A percentile compares a stretch with the other conserved stretches of the same genome.
phyloP scores from a whole-genome alignment of 2,329 filamentous ascomycete species.

The Fusarium concolor region DNA sequence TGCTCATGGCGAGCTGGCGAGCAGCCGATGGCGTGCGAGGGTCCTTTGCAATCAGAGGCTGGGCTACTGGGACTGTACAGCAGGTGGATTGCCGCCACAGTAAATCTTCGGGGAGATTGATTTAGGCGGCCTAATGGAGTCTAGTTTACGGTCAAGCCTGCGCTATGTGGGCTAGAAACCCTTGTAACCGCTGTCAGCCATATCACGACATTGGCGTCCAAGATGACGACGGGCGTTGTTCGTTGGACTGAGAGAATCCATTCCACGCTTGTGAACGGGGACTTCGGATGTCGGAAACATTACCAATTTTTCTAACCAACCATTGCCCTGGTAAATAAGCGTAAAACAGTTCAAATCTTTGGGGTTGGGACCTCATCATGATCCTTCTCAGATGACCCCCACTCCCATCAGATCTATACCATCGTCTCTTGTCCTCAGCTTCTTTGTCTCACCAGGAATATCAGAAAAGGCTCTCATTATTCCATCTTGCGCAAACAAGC shows the following conservation, averaged over 20 bases:
- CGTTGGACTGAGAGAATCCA: slow-evolving; percentile 1
- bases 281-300: slow-evolving; percentile 32
- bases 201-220: slow-evolving; percentile 43
- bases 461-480: slow-evolving; percentile 34
- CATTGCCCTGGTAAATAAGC: slow-evolving; percentile 16
- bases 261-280: slow-evolving; percentile 30
- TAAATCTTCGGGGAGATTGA: slow-evolving; percentile 32
- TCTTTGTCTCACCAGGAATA: slow-evolving; percentile 4
- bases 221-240: slow-evolving; percentile 38
- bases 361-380: neutral
- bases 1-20: slow-evolving; percentile 47
- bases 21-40: slow-evolving; percentile 48
- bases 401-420: slow-evolving; percentile 15
- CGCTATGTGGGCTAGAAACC: slow-evolving; percentile 41
- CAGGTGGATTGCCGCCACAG: slow-evolving; percentile 35
- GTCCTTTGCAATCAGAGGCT: slow-evolving; percentile 41
- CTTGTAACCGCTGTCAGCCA: slow-evolving; percentile 37
- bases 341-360: slow-evolving; percentile 14
- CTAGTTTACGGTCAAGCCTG: slow-evolving; percentile 25
- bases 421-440: slow-evolving; percentile 7
- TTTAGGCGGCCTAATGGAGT: slow-evolving; percentile 18
- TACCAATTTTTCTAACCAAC: slow-evolving; percentile 1
- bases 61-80: slow-evolving; percentile 23
- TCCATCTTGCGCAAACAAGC: slow-evolving; percentile 58
- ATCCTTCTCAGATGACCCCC: slow-evolving; percentile 22